A percentile compares a stretch with the other conserved stretches of the same genome.
Conservation (phyloP, 2,329 filamentous ascomycete genomes). For the Neofusicoccum parvum region DNA sequence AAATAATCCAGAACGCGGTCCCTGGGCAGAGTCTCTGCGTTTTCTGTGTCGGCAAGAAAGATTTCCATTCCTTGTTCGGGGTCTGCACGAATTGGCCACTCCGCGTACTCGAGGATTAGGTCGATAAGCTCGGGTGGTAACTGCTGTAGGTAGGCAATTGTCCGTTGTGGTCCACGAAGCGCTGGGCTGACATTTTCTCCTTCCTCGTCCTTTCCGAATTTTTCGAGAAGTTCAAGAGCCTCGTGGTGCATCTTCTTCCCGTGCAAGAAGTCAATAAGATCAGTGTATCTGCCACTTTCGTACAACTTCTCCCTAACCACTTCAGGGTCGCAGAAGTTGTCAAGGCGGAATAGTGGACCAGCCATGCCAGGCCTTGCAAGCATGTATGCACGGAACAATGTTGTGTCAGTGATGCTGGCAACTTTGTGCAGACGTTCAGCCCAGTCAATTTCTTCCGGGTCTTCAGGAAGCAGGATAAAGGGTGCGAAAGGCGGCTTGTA, state of each 20-base stretch:
- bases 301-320: conserved; percentile 93
- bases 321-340: conserved; percentile 95
- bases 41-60: conserved; percentile 90
- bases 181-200: conserved; percentile 50
- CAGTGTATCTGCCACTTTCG: conserved; percentile 84
- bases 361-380: conserved; percentile 82
- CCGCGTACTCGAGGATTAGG: conserved; percentile 85
- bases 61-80: conserved; percentile 84
- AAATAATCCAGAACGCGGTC: conserved; percentile 76
- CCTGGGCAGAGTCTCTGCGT: conserved; percentile 85
- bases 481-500: conserved; percentile 47
- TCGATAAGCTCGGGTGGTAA: conserved; percentile 86
- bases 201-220: conserved; percentile 67
- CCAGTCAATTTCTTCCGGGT: conserved; percentile 57
- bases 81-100: conserved; percentile 78
- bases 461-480: conserved; percentile 38
- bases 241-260: conserved; percentile 91
- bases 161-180: conserved; percentile 79
- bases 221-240: conserved; percentile 77
- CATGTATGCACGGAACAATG: conserved; percentile 94
- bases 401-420: conserved; percentile 87
- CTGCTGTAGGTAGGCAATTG: conserved; percentile 86
- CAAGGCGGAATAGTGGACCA: conserved; percentile 87
- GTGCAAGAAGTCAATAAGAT: conserved; percentile 96
- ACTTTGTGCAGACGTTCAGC: conserved; percentile 72